Evolutionary conservation across 305 asterid genomes (phyloP), one percentile per base, ranked within the genome.

Genomic region (Nicotiana rustica): DNA sequence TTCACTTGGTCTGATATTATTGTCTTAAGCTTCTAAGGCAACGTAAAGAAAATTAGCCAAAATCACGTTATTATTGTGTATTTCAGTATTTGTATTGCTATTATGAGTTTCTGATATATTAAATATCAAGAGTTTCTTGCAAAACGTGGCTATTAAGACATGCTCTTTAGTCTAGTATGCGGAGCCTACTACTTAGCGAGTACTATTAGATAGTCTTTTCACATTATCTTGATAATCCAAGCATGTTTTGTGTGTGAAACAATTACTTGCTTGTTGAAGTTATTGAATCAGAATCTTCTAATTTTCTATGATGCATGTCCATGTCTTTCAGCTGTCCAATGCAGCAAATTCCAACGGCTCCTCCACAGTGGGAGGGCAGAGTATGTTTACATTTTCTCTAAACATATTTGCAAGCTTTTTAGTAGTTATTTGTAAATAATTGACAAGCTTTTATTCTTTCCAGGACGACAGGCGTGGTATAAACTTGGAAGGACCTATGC

Each of bases 391-490:
- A 49, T 57, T 78, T 14, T n/a, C 66, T 19, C 15, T 10, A 41
- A 41, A 4, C 35, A 25, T 38, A 76, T 29, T 7, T 76, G 47
- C 49, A 55, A 55, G 17, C 19, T 55, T 52, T 66, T 12, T 44
- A 75, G 33, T 44, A 21, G 3, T n/a, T 33, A 8, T 17, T 31
- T 29, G 62, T 25, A 75, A 8, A 55, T 55, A 25, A 76, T 55
- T 76, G 80, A 52, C 47, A 29, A 55, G 17, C 33, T 75, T 38
- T 31, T 31, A 31, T 13, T n/a, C 44, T 25, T 25, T 52, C 13
- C 75, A 84, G 84, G 82, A 56, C 35, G 82, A 35, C 38, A 62
- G 38, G 52, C 78, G 12, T 76, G 84, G 59, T 17, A 14, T 35
- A 29, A 81, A 65, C 55, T 21, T 17, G 18, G 61, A 67, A 79